Evolutionary conservation across 2,329 filamentous ascomycete species (phyloP), one percentile per base, ranked within the genome.

Genomic region (Aureobasidium sp.): DNA sequence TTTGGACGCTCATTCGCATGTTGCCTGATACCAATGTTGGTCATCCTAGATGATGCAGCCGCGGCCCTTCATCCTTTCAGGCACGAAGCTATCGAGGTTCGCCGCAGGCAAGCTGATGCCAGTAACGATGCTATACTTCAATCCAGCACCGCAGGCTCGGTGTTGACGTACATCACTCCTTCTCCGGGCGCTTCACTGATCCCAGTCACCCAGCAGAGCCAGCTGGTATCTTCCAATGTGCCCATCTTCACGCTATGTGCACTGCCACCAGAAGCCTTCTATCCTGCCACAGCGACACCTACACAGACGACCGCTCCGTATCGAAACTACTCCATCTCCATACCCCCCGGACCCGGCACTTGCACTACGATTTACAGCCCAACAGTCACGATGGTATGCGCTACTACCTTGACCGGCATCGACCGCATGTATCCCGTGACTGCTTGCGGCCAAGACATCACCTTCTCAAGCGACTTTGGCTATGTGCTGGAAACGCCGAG

Each of bases 391-490:
- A 76, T 74, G 62, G 70, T 79, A 22, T 79, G 77, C 69, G 74
- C 75, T 1, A 79, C 77, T 0, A 76, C 72, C 0, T 69, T 79
- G 34, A 77, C 70, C 2, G 76, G 73, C 1, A 68, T 80, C 3
- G 75, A 72, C 1, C 72, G 72, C 7, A 73, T 72, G 48, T 71
- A 77, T 62, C 74, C 74, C 0, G 70, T 80, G 56, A 72, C 75
- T 15, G 69, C 73, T 6, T 79, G 78, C 64, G 69, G 70, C 27
- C 76, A 80, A 61, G 71, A 78, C 22, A 70, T 80, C 52, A 79
- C 77, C 4, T 79, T 79, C 65, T 79, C 76, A 1, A 78, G 72
- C 55, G 72, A 78, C 49, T 76, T 73, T 53, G 76, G 75, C n/a
- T 77, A 73, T 66, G 70, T 70, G 1, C 64, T 79, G n/a, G 72